These are phyloP conservation scores for Anacardium occidentale DNA, from an alignment of 345 rosid species.

Conservation along the genomic window DNA sequence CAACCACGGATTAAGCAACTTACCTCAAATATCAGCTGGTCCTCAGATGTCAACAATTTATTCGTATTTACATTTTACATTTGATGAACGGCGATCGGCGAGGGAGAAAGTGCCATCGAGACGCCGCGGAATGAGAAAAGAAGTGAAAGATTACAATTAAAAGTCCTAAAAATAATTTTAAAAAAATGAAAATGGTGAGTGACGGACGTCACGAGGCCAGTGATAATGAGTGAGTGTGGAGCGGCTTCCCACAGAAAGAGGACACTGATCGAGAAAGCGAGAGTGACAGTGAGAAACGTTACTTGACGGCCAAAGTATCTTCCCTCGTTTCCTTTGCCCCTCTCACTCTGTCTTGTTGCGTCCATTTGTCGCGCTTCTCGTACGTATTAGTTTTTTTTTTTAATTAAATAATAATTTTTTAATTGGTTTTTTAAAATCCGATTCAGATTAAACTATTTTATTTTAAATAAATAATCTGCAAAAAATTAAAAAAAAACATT, in stretches of 20 bases:
- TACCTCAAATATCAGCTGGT: background rate
- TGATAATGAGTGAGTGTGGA: background rate
- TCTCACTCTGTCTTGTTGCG: background rate
- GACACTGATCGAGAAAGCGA: slow-evolving; percentile 5
- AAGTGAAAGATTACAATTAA: slow-evolving; percentile 3
- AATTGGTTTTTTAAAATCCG: too few species aligned
- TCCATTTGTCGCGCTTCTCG: background rate
- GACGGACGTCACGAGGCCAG: slow-evolving; percentile 22
- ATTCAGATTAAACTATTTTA: too few species aligned
- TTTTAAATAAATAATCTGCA: too few species aligned
- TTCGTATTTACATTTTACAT: background rate
- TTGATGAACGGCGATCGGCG: background rate
- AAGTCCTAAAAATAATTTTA: background rate
- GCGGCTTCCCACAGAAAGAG: background rate
- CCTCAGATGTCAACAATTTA: background rate
- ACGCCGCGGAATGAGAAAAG: slow-evolving; percentile 25
- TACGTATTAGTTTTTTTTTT: background rate
- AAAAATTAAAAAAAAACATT: too few species aligned
- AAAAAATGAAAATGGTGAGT: background rate
- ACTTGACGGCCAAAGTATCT: slow-evolving; percentile 28
- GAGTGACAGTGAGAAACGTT: slow-evolving; percentile 20
- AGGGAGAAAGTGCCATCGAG: slow-evolving; percentile 20
- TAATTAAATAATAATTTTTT: background rate
- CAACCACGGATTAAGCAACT: background rate
- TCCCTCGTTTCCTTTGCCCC: background rate